Evolutionary conservation across 108 stramenopile species (phyloP), one percentile per base, ranked within the genome.

Genomic region (Cyclotella kingstonii): DNA sequence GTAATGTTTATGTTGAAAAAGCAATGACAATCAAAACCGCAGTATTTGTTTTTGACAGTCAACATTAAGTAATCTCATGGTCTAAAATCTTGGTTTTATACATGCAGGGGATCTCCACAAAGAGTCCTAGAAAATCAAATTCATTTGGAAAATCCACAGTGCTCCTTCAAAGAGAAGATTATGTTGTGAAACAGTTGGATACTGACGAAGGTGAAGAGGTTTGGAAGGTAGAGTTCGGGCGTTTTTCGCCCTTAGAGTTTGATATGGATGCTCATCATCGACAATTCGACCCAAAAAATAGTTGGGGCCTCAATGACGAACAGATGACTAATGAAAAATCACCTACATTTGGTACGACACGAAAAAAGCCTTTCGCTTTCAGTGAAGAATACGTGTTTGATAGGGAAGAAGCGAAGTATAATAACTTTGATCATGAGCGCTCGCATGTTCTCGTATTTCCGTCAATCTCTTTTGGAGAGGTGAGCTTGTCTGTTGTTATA

Each of bases 221-320:
- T 25, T 93, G 92, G 92, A 93, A 93, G 59, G 80, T 90, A 5
- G 80, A 87, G 9, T 33, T 86, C 29, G 86, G 86, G 25, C 68
- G 50, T 12, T 81, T 86, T 33, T 75, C 81, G 42, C 84, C 87
- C 8, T 58, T 90, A 45, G 85, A 84, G 47, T 88, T 89, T 70
- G 79, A 66, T 31, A 65, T 60, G 10, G 60, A 42, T 45, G 60
- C 64, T 26, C 55, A 62, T 47, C 17, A 60, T 48, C 48, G 28
- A 44, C 39, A 31, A 53, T 47, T 21, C 34, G 47, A 54, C 35
- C 52, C 36, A 25, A 14, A 54, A 28, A 31, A 17, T 11, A 41
- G 28, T 15, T n/a, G n/a, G n/a, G n/a, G n/a, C n/a, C 36, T 33
- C 21, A 34, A 19, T 48, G 54, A 54, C 21, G 68, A 55, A n/a